Conservation (phyloP, 2,329 filamentous ascomycete species). For the Ceratocystis ficicola region DNA sequence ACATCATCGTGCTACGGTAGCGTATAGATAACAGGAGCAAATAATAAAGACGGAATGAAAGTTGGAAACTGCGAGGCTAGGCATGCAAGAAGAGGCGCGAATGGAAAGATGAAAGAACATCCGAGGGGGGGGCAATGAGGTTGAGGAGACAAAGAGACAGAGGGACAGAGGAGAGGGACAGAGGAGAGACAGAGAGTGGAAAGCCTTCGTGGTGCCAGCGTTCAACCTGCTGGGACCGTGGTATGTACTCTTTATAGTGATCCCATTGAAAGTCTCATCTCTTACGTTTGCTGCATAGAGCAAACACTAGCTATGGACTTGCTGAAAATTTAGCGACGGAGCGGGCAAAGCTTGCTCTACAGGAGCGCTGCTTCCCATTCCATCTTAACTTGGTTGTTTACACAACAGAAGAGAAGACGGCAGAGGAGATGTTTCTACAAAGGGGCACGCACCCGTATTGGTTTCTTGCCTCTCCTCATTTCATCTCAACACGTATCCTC, state of each 20-base stretch:
- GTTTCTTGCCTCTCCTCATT: background rate
- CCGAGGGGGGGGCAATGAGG: background rate
- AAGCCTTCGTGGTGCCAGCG: background rate
- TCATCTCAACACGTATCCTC: slow-evolving; percentile 47
- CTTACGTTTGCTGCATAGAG: background rate
- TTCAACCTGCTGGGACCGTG: background rate
- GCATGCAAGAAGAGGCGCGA: background rate
- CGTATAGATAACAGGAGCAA: background rate
- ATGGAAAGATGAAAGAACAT: background rate
- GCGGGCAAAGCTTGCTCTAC: background rate
- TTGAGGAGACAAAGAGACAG: background rate
- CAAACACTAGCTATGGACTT: background rate
- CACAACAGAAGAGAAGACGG: too few species aligned
- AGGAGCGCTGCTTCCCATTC: background rate
- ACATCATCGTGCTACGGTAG: background rate
- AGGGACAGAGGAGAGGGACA: background rate
- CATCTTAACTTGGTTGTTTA: background rate
- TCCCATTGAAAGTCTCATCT: background rate
- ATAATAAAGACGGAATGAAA: background rate
- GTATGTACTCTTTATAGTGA: slow-evolving; percentile 1
- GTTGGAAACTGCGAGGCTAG: background rate
- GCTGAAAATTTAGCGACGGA: background rate
- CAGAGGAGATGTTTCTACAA: background rate
- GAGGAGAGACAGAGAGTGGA: background rate
- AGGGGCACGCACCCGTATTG: background rate